Base-by-base conservation (phyloP, 805 yeast genomes). In the Saccharomycopsis fermentans region DNA sequence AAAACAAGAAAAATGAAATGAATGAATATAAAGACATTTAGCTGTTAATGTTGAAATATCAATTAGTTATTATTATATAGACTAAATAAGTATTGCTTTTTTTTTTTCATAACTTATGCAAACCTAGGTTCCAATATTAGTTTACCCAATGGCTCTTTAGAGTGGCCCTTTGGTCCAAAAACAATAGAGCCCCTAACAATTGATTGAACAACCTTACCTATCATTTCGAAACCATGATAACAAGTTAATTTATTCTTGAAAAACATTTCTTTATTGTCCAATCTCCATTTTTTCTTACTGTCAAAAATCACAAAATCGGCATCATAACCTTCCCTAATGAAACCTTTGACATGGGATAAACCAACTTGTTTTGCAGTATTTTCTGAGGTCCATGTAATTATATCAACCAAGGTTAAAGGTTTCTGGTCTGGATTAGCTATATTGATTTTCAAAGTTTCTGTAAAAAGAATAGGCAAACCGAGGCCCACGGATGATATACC, bases 401-500 rank as follows among this genome's bases (percentile, higher is more conserved):
- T 84, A 60, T 90, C 90, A 2, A 74, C 69, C 3, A 87, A 67
- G 0, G 78, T 64, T 2, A 84, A 74, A 1, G 81, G 79, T 1
- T 81, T 80, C 2, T 72, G 65, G 34, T 24, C 50, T n/a, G 37
- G 35, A 34, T 47, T 34, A 6, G 52, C n/a, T 21, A 40, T 40
- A 19, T 48, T 32, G 61, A 83, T 70, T 65, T 79, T 78, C 53
- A 66, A 64, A 11, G 87, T 90, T 65, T 86, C 90, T 0, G 96
- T 88, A 77, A 81, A 86, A 55, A 91, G 71, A 43, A 90, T 78
- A 0, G 96, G 87, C 53, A 91, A 76, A 0, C 97, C 97, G 47
- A 92, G 80, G 0, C 98, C 98, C 35, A 91, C 95, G 1, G 96
- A 87, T 1, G 96, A 79, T 47, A 91, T 90, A 9, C 98, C 98